phyloP scores from a whole-genome alignment of 2,329 filamentous ascomycete genomes.

The Pezizomycotina sp. region DNA sequence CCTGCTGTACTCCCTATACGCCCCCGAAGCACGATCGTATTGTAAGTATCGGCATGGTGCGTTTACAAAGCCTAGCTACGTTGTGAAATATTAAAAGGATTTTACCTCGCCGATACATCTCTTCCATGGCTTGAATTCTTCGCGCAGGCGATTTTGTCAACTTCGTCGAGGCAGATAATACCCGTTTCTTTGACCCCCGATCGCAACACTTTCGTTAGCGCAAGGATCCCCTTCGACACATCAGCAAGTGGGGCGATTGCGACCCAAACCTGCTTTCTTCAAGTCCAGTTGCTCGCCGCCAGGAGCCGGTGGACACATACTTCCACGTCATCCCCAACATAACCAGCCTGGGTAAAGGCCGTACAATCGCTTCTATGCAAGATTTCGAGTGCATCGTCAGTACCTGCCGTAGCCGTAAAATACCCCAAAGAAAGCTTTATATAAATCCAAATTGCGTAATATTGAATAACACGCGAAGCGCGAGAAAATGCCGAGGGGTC shows the following conservation, averaged over 20 bases:
- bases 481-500: too few relatives aligned
- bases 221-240: too few relatives aligned
- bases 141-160: slow-evolving; percentile 87
- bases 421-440: too few relatives aligned
- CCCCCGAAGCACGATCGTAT: too few relatives aligned
- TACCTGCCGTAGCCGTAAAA: too few relatives aligned
- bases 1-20: slow-evolving; percentile 73
- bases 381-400: neutral
- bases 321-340: slow-evolving; percentile 96
- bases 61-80: neutral
- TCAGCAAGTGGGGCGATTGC: too few relatives aligned
- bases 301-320: slow-evolving; percentile 80
- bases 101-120: slow-evolving; percentile 69
- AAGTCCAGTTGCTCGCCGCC: slow-evolving; percentile 58
- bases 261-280: slow-evolving; percentile 17
- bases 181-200: slow-evolving; percentile 48
- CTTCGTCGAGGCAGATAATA: slow-evolving; percentile 90
- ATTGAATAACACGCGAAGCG: too few relatives aligned
- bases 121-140: slow-evolving; percentile 67
- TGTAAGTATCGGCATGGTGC: neutral
- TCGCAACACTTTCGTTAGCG: too few relatives aligned
- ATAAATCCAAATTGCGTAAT: too few relatives aligned
- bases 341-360: slow-evolving; percentile 87
- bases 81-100: neutral
- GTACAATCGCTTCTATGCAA: slow-evolving; percentile 51